Conservation (phyloP, 768 basidiomycete species). For the Strobilomyces echinocephalus region DNA sequence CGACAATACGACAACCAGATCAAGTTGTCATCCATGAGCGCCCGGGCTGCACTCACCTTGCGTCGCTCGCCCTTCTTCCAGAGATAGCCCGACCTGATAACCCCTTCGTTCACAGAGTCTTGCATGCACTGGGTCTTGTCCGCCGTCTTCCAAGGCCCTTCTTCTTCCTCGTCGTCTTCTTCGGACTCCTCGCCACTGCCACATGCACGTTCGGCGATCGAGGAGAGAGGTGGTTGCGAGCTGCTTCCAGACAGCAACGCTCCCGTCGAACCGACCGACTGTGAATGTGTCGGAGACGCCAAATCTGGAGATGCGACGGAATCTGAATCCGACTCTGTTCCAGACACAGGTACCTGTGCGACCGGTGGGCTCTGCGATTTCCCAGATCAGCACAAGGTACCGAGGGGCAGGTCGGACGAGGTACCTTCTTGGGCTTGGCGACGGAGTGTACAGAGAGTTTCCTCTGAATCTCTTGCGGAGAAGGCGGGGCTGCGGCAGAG, state of each 20-base stretch:
- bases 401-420: slow-evolving; percentile 4
- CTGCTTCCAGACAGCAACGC: slow-evolving; percentile 28
- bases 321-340: slow-evolving; percentile 86
- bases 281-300: slow-evolving; percentile 32
- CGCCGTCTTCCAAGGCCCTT: slow-evolving; percentile 59
- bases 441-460: slow-evolving; percentile 77
- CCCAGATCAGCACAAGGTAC: slow-evolving; percentile 15
- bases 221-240: slow-evolving; percentile 55
- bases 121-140: slow-evolving; percentile 40
- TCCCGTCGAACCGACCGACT: slow-evolving; percentile 32
- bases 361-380: slow-evolving; percentile 28
- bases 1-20: slow-evolving; percentile 2
- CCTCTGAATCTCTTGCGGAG: slow-evolving; percentile 80
- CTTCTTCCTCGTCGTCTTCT: slow-evolving; percentile 66
- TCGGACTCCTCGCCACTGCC: slow-evolving; percentile 77
- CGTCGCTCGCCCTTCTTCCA: slow-evolving; percentile 97
- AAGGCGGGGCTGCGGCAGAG: slow-evolving; percentile 53
- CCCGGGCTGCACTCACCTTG: slow-evolving; percentile 58
- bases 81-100: slow-evolving; percentile 89
- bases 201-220: slow-evolving; percentile 71
- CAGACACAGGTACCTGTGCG: slow-evolving; percentile 45
- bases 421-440: slow-evolving; percentile 48
- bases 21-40: background rate
- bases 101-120: slow-evolving; percentile 57
- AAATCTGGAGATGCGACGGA: slow-evolving; percentile 57